Percentiles rank a stretch among this genome's conserved stretches.
Conservation (phyloP, 805 yeast species). For the Komagataella pseudopastoris region DNA sequence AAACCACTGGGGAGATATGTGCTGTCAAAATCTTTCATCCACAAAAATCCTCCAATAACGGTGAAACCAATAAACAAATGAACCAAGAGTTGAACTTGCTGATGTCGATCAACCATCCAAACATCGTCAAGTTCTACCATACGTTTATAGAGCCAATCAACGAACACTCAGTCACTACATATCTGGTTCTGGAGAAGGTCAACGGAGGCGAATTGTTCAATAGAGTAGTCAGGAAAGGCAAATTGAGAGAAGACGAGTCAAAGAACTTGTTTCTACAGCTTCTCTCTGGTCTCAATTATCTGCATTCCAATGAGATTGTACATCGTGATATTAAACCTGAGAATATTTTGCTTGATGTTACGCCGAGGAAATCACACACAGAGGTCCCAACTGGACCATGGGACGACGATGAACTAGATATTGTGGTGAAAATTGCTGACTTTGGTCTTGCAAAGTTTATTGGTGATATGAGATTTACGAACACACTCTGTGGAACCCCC, state of each 20-base stretch:
- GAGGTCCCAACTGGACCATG: conserved; percentile 30
- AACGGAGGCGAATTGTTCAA: conserved; percentile 69
- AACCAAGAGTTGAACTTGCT: conserved; percentile 58
- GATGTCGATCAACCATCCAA: conserved; percentile 52
- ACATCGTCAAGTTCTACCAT: conserved; percentile 53
- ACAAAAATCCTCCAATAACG: conserved; percentile 15
- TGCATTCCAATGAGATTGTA: conserved; percentile 84
- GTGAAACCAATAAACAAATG: conserved; percentile 17
- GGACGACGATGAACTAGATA: conserved; percentile 46
- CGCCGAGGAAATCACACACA: conserved; percentile 11
- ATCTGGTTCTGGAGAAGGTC: conserved; percentile 58
- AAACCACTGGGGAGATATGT: conserved; percentile 42
- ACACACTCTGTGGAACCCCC: conserved; percentile 77
- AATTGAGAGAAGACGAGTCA: conserved; percentile 48
- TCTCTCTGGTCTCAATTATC: conserved; percentile 58
- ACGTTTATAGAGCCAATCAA: conserved; percentile 38
- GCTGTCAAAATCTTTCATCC: conserved; percentile 63
- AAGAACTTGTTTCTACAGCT: conserved; percentile 41
- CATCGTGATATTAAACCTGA: conserved; percentile 95
- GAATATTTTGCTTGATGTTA: conserved; percentile 52
- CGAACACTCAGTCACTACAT: conserved; percentile 33
- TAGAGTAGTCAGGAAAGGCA: conserved; percentile 52
- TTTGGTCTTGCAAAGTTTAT: conserved; percentile 63
- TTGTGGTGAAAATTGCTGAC: conserved; percentile 66
- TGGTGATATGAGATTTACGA: conserved; percentile 62